Conservation (phyloP, 495 filamentous ascomycete genomes). For the Tuber aestivum region DNA sequence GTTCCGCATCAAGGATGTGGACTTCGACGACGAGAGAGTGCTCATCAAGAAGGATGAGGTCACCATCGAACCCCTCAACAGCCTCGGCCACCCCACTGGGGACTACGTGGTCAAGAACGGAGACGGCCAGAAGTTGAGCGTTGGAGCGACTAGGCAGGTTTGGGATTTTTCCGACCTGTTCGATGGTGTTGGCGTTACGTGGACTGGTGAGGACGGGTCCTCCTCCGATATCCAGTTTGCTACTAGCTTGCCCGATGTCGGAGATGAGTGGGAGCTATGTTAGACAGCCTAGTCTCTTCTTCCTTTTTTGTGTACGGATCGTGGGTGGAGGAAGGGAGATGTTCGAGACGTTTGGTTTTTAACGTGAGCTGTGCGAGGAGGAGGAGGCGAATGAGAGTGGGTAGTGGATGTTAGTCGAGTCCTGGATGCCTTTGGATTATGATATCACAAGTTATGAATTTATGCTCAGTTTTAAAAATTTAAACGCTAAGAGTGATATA, state of each 20-base stretch:
- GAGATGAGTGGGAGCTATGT: slow-evolving; percentile 16
- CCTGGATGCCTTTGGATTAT: neutral
- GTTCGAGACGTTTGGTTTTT: neutral
- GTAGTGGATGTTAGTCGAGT: neutral
- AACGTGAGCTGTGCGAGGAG: no score
- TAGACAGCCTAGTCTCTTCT: no score
- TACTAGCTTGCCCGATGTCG: neutral
- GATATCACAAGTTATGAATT: neutral
- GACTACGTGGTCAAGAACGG: neutral
- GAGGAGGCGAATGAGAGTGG: neutral
- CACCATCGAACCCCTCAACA: neutral
- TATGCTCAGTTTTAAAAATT: neutral
- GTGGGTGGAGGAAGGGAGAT: neutral
- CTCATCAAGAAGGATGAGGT: slow-evolving; percentile 11
- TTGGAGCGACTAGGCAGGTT: neutral
- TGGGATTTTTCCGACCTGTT: neutral
- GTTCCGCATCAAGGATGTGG: slow-evolving; percentile 9
- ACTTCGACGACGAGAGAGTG: neutral
- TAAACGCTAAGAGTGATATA: neutral
- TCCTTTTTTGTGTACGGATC: neutral
- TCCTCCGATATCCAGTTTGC: neutral
- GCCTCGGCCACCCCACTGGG: neutral
- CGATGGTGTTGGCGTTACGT: slow-evolving; percentile 7
- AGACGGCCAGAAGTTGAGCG: neutral
- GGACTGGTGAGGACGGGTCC: neutral